A percentile compares a stretch with the other conserved stretches of the same genome.
Evolutionary conservation across 2,329 filamentous ascomycete genomes (phyloP).

Genomic region (Colletotrichum eremochloae): DNA sequence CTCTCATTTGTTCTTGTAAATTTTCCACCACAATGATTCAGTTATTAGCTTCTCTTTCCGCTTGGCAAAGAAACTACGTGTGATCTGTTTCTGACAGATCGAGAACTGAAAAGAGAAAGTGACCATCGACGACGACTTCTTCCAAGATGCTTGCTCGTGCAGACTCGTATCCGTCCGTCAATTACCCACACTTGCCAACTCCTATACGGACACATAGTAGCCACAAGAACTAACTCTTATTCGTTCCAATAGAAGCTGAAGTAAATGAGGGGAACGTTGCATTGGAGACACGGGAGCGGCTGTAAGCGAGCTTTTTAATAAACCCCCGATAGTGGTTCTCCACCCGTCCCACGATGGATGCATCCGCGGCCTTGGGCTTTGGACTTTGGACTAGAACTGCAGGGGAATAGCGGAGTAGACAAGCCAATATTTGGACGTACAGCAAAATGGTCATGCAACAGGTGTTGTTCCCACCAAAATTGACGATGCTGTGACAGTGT

Average conservation of each 20-base stretch:
- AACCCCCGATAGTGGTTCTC: neutral
- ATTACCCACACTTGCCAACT: slow-evolving; percentile 6
- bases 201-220: neutral
- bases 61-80: neutral
- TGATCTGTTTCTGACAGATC: neutral
- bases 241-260: neutral
- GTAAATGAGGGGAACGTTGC: slow-evolving; percentile 17
- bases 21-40: neutral
- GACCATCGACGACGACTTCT: neutral
- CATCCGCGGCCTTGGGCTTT: neutral
- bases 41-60: neutral
- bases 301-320: neutral
- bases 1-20: neutral
- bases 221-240: neutral
- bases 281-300: slow-evolving; percentile 12
- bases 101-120: neutral
- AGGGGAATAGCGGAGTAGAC: slow-evolving; percentile 16
- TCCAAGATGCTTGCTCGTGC: neutral
- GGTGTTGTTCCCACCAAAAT: neutral
- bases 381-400: neutral
- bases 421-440: slow-evolving; percentile 23
- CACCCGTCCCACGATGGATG: slow-evolving; percentile 10
- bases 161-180: slow-evolving; percentile 1
- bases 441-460: neutral
- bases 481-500: slow-evolving; percentile 1